Evolutionary conservation across 305 asterid genomes (phyloP).

Genomic region (Fraxinus greggii): DNA sequence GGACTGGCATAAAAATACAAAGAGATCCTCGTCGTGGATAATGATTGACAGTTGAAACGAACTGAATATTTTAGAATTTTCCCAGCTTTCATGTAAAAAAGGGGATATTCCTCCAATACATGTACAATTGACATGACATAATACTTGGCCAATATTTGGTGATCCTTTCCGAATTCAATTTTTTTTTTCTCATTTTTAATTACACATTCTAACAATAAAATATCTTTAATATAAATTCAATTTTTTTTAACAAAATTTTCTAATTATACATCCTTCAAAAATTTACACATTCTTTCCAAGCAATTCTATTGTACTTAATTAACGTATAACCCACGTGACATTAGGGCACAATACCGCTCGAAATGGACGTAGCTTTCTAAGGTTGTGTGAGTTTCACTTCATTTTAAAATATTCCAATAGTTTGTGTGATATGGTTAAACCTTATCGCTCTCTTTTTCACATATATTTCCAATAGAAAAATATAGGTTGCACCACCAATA

Average conservation of each 20-base stretch:
- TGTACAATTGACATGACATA: background rate
- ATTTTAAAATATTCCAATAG: too few relatives aligned
- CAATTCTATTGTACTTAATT: background rate
- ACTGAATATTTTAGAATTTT: constrained; percentile 30
- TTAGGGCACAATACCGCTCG: background rate
- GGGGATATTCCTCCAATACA: background rate
- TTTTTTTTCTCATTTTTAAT: too few relatives aligned
- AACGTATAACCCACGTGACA: background rate
- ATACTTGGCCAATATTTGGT: background rate
- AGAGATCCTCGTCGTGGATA: constrained; percentile 23
- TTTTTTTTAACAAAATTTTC: too few relatives aligned
- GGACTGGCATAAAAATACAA: constrained; percentile 20
- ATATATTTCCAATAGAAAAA: too few relatives aligned
- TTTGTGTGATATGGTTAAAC: too few relatives aligned
- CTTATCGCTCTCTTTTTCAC: too few relatives aligned
- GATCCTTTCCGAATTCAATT: background rate
- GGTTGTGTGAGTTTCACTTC: too few relatives aligned
- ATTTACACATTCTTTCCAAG: background rate
- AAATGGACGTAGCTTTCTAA: background rate
- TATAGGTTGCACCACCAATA: too few relatives aligned
- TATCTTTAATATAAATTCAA: too few relatives aligned
- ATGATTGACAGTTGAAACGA: constrained; percentile 38
- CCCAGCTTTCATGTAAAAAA: background rate
- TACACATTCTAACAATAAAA: too few relatives aligned
- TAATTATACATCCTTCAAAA: too few relatives aligned